These are phyloP conservation scores for Craterostigma plantagineum DNA, from an alignment of 257 asterid species.

Conservation along the genomic window DNA sequence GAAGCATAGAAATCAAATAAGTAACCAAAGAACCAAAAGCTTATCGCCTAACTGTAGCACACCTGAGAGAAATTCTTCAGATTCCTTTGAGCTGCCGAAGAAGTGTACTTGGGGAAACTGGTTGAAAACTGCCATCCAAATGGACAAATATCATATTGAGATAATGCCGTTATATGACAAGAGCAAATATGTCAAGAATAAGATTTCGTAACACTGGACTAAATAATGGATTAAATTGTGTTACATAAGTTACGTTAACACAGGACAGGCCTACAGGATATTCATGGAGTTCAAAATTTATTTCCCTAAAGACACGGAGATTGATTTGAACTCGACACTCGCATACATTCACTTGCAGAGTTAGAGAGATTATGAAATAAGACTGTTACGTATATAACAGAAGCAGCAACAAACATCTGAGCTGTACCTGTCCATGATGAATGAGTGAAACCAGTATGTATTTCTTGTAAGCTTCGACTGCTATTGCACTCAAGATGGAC, in stretches of 20 bases:
- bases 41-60: conserved; percentile 3
- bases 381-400: too few species aligned
- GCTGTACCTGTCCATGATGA: conserved; percentile 75
- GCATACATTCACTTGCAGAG: too few species aligned
- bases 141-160: conserved; percentile 3
- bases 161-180: conserved; percentile 1
- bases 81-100: conserved; percentile 87
- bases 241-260: too few species aligned
- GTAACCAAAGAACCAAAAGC: conserved; percentile 1
- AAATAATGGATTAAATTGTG: too few species aligned
- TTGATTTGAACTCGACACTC: too few species aligned
- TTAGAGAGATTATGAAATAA: too few species aligned
- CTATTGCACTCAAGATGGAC: conserved; percentile 62
- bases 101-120: conserved; percentile 69
- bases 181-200: background rate
- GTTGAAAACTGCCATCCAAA: conserved; percentile 52
- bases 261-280: too few species aligned
- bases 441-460: conserved; percentile 76
- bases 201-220: conserved; percentile 1
- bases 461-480: conserved; percentile 93
- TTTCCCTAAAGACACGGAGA: too few species aligned
- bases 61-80: conserved; percentile 74
- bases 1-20: too few species aligned
- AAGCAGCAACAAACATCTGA: background rate
- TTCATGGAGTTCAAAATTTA: too few species aligned